Conservation (phyloP, 2,329 filamentous ascomycete species). For the Pleoardoris graminearum region DNA sequence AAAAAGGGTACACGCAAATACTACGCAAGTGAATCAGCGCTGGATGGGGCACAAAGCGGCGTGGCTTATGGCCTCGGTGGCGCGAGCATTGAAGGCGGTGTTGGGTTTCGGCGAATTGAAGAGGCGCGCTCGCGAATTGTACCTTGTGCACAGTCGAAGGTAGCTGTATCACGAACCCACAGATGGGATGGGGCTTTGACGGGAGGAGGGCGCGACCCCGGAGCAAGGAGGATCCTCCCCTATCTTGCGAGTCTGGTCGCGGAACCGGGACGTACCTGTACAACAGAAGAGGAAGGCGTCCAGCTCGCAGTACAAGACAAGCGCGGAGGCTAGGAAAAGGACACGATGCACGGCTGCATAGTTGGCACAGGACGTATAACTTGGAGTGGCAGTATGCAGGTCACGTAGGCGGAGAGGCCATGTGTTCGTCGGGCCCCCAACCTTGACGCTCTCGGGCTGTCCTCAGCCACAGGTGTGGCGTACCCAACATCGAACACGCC, state of each 20-base stretch:
- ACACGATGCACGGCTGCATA: conserved; percentile 27
- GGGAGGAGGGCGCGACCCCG: no score
- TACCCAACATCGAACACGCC: neutral
- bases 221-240: no score
- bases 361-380: neutral
- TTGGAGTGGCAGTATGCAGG: conserved; percentile 15
- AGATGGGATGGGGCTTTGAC: no score
- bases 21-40: conserved; percentile 32
- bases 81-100: no score
- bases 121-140: no score
- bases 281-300: conserved; percentile 28
- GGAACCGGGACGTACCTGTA: conserved; percentile 38
- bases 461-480: conserved; percentile 13
- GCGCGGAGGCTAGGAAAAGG: conserved; percentile 27
- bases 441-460: neutral
- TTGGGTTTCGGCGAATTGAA: no score
- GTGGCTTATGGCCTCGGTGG: no score
- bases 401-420: conserved; percentile 22
- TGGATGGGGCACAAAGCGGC: no score
- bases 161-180: no score
- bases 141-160: no score
- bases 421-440: no score
- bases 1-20: conserved; percentile 42
- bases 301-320: neutral
- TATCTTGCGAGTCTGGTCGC: no score